Base-by-base conservation (phyloP, 1,139 yeast genomes). In the Yamadazyma dushanensis region DNA sequence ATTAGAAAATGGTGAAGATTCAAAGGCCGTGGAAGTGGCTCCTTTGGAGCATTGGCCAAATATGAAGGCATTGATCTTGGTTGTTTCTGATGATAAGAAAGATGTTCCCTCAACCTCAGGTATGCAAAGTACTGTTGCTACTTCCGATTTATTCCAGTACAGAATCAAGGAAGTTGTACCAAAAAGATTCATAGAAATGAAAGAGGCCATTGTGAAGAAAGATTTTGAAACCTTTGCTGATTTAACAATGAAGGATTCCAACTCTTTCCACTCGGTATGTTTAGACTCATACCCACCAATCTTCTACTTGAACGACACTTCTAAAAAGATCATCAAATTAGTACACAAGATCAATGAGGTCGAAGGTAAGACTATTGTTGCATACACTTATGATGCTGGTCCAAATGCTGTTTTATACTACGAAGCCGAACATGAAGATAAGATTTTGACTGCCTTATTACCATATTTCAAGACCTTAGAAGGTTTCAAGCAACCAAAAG, bases 371-470 rank as follows among this genome's bases (percentile, higher is more conserved):
- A 73, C 74, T 13, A 72, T 89, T 37, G 97, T 96, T 16, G 97
- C 97, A 24, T 92, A 92, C 63, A 94, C 99, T 3, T 92, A 85
- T 56, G 99, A 92, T 61, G 99, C 99, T 26, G 99, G 99, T 54
- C 98, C 99, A 59, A 92, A 92, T 64, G 96, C 97, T 10, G 99
- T 92, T 33, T 77, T 92, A 44, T 92, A 92, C 68, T 92, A 90
- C 59, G 80, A 83, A 56, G 74, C 75, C 48, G 70, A 80, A 49
- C 76, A 90, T 61, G 96, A 89, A 61, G 54, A 64, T 19, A 70
- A 70, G 46, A 82, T 92, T 8, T 71, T 83, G 51, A 77, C 85
- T 8, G 65, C 78, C 48, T 59, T 84, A 36, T 24, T 31, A 9
- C 51, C 50, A 16, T 47, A 42, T 17, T 46, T 47, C 23, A 38